Conservation (phyloP, 257 asterid species). For the Cruciata laevipes region DNA sequence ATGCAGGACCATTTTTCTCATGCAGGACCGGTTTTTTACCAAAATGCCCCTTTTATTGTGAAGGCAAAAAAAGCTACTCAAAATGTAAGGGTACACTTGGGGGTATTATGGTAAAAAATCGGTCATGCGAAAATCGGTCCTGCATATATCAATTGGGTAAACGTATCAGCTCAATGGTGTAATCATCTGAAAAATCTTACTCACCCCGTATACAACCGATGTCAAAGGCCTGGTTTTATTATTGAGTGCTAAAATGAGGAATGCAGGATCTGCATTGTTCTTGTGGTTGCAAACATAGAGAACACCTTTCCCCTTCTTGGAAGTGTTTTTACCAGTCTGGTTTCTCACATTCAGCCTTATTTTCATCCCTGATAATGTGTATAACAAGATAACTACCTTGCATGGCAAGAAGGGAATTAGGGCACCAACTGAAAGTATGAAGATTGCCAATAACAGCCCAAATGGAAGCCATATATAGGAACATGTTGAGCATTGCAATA, state of each 20-base stretch:
- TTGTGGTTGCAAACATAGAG: conserved; percentile 5
- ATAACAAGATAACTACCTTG: conserved; percentile 7
- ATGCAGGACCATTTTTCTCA: too few species aligned
- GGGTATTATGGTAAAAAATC: too few species aligned
- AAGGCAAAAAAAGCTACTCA: too few species aligned
- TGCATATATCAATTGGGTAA: too few species aligned
- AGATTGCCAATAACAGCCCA: conserved; percentile 30
- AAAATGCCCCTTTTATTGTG: too few species aligned
- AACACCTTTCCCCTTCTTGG: neutral
- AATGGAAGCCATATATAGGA: conserved; percentile 53
- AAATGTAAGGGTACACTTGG: too few species aligned
- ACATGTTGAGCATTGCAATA: conserved; percentile 30
- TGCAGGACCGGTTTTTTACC: too few species aligned
- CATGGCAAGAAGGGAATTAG: conserved; percentile 23
- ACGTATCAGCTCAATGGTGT: conserved; percentile 4
- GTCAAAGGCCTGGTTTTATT: neutral
- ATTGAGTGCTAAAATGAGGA: neutral
- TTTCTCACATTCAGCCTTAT: neutral
- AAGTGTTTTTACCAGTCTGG: neutral
- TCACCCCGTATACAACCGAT: conserved; percentile 2
- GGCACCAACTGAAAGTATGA: conserved; percentile 15
- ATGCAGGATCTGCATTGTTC: conserved; percentile 7
- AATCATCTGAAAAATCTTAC: conserved; percentile 3
- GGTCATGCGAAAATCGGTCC: too few species aligned
- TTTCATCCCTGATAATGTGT: conserved; percentile 22